Conservation (phyloP, 805 yeast species). For the Candida sanyiensis region DNA sequence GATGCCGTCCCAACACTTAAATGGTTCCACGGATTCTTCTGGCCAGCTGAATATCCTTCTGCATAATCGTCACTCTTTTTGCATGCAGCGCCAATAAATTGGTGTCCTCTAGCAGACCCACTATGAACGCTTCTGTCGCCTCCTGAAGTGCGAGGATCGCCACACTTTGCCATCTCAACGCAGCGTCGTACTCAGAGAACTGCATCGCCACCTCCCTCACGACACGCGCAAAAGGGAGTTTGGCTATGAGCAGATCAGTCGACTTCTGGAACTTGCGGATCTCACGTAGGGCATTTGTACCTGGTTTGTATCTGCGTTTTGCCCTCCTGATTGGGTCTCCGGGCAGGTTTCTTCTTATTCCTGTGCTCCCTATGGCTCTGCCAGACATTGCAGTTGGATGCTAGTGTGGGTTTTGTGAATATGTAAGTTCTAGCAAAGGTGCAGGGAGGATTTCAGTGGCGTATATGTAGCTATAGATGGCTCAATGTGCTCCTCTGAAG, state of each 20-base stretch:
- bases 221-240: constrained; percentile 72
- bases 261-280: constrained; percentile 62
- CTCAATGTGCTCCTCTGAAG: too few relatives aligned
- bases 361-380: not conserved
- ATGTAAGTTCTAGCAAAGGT: too few relatives aligned
- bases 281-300: constrained; percentile 61
- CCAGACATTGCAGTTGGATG: too few relatives aligned
- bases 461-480: too few relatives aligned
- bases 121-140: constrained; percentile 73
- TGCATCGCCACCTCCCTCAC: constrained; percentile 67
- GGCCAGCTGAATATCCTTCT: constrained; percentile 75
- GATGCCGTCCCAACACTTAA: constrained; percentile 4
- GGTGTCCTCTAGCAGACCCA: constrained; percentile 71
- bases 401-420: too few relatives aligned
- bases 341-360: constrained; percentile 38
- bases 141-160: constrained; percentile 77
- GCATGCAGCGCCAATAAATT: constrained; percentile 76
- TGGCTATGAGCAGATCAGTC: constrained; percentile 61
- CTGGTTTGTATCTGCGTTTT: constrained; percentile 52
- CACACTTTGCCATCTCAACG: constrained; percentile 69
- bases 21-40: constrained; percentile 61
- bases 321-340: constrained; percentile 47
- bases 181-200: constrained; percentile 33
- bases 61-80: constrained; percentile 80
- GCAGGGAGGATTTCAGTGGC: too few relatives aligned